Base-by-base conservation (phyloP, 179 eudicot species). In the Heliamphora pulchella region DNA sequence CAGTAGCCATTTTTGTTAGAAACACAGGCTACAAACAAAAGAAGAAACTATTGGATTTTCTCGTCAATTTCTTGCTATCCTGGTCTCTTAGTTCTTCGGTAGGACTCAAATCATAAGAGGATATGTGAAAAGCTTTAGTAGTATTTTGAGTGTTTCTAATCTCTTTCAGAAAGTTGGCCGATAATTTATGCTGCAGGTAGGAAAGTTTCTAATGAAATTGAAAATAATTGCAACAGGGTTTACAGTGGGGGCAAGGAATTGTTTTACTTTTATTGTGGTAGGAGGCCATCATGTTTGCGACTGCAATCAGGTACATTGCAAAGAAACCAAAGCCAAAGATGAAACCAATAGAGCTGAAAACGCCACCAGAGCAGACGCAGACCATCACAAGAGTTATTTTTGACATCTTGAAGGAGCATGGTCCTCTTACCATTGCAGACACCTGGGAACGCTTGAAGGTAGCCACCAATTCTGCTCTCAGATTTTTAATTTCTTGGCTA, bases 401-500 rank as follows among this genome's bases (percentile, higher is more conserved):
- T 58, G 95, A 93, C 58, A 85, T 93, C 72, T 81, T 95, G 64
- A 93, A 91, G 87, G 97, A 95, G 51, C 97, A 95, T 70, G 98
- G 97, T 46, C 98, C 97, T 75, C 93, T 95, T 78, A 86, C 93
- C 80, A 81, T 95, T 20, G 89, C 93, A 6, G 93, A 95, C 61
- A 89, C 97, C 20, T 95, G 98, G 97, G 90, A 90, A 4, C 91
- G 87, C 47, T 85, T 95, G 51, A 86, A 93, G 94, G 98, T 94
- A 71, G 13, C 63, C 68, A 5, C 48, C 77, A 46, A 17, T 65
- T 64, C 64, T 55, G 31, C 84, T 70, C 63, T 55, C 58, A 50
- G 48, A 65, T 48, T 20, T 22, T 20, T 13, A 48, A 53, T 53
- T 78, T 15, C 72, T 14, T 67, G 5, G 11, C 41, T 59, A n/a